Percentiles rank a stretch among this genome's conserved stretches.
These are phyloP conservation scores for Cytospora piceae DNA, from an alignment of 2,329 filamentous ascomycete species.

Conservation along the genomic window DNA sequence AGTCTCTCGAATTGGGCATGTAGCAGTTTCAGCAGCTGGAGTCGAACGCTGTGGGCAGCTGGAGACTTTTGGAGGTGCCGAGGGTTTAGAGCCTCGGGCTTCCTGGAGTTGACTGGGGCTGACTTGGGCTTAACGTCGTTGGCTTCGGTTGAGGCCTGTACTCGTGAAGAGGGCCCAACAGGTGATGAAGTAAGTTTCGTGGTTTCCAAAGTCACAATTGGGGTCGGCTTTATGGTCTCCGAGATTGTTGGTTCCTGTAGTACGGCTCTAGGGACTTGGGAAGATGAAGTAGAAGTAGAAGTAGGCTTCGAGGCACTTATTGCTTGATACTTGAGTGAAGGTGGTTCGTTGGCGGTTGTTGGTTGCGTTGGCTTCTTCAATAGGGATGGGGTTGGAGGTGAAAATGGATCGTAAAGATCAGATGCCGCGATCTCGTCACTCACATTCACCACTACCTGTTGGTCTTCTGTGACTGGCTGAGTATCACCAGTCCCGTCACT, in stretches of 20 bases:
- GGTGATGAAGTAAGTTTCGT: conserved; percentile 8
- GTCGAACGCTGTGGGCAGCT: conserved; percentile 58
- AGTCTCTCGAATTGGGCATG: conserved; percentile 69
- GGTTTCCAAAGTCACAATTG: background rate
- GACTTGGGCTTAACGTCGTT: conserved; percentile 17
- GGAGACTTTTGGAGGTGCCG: conserved; percentile 64
- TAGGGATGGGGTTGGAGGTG: conserved; percentile 18
- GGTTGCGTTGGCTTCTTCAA: conserved; percentile 7
- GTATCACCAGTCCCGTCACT: background rate
- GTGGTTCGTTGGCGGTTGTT: conserved; percentile 2
- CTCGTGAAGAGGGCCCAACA: conserved; percentile 8
- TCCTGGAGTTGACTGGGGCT: conserved; percentile 34
- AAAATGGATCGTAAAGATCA: conserved; percentile 29
- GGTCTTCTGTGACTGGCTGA: conserved; percentile 3
- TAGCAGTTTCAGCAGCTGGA: conserved; percentile 63
- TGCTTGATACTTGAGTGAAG: background rate
- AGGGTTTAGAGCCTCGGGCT: conserved; percentile 66
- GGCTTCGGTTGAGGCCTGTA: conserved; percentile 8
- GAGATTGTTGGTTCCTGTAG: background rate
- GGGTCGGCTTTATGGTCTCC: conserved; percentile 4
- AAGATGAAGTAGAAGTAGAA: background rate
- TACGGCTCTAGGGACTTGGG: background rate
- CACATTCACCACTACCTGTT: background rate
- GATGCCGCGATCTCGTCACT: conserved; percentile 11
- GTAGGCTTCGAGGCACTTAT: background rate